Percentiles rank a stretch among this genome's conserved stretches.
phyloP scores from a whole-genome alignment of 179 eudicot genomes.

The Spergularia azorica region DNA sequence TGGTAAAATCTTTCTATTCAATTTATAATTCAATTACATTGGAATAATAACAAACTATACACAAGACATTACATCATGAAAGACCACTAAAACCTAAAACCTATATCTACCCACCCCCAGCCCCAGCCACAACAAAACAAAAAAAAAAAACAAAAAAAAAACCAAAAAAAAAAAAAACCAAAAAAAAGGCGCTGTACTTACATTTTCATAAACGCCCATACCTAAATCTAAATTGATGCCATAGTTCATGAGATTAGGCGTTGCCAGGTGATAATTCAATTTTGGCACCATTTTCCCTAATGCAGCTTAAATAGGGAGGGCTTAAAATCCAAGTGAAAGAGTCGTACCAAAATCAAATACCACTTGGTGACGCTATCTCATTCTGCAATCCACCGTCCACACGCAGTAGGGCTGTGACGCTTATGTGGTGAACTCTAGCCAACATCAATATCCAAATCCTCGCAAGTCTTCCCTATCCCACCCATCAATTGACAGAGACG shows the following conservation, averaged over 20 bases:
- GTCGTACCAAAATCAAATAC: slow-evolving; percentile 2
- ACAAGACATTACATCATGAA: background rate
- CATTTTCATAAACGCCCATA: too few relatives aligned
- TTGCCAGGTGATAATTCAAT: background rate
- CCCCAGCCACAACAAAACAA: background rate
- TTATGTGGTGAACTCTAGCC: too few relatives aligned
- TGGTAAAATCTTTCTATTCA: slow-evolving; percentile 7
- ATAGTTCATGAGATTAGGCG: background rate
- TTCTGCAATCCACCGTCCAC: background rate
- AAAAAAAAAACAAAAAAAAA: background rate
- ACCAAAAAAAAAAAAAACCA: background rate
- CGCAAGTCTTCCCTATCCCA: too few relatives aligned
- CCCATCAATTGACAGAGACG: too few relatives aligned
- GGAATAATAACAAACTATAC: background rate
- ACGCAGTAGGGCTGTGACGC: too few relatives aligned
- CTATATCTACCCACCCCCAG: background rate
- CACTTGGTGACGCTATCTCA: background rate
- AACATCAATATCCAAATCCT: too few relatives aligned
- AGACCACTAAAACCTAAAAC: background rate
- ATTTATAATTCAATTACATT: background rate
- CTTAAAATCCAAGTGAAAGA: slow-evolving; percentile 7
- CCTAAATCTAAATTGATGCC: too few relatives aligned
- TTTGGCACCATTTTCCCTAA: background rate
- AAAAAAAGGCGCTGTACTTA: too few relatives aligned
- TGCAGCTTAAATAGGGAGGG: background rate